phyloP scores from a whole-genome alignment of 495 filamentous ascomycete species.

The Trichoderma erinaceum region DNA sequence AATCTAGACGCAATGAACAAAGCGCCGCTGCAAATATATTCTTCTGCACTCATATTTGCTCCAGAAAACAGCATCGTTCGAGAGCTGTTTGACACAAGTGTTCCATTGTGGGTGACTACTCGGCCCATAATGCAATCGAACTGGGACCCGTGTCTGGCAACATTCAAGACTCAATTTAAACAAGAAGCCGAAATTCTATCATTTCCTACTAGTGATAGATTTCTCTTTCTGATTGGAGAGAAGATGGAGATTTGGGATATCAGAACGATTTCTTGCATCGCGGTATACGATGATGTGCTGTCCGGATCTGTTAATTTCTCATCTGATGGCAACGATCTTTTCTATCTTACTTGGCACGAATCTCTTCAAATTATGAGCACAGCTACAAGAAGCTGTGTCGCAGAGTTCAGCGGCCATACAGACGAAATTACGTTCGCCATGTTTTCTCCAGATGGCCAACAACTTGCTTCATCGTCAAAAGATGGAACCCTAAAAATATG shows the following conservation, averaged over 20 bases:
- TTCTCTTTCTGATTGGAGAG: not conserved
- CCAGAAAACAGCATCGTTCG: conserved; percentile 13
- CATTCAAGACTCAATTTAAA: conserved; percentile 15
- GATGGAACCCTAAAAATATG: conserved; percentile 12
- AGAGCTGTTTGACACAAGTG: not conserved
- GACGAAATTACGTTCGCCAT: conserved; percentile 13
- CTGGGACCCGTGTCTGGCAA: conserved; percentile 16
- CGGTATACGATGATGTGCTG: not conserved
- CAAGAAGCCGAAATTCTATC: not conserved
- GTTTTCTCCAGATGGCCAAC: conserved; percentile 16
- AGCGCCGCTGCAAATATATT: conserved; percentile 14
- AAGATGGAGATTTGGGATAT: not conserved
- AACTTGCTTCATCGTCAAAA: not conserved
- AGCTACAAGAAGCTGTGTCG: not conserved
- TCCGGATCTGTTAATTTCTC: not conserved
- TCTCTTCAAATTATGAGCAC: not conserved
- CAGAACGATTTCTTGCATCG: not conserved
- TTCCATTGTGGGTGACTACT: not conserved
- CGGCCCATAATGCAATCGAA: not conserved
- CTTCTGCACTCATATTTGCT: conserved; percentile 12
- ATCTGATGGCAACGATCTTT: not conserved
- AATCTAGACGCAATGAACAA: not conserved
- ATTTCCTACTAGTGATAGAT: not conserved
- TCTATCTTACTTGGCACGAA: not conserved
- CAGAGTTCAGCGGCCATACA: conserved; percentile 15